phyloP scores from a whole-genome alignment of 768 basidiomycete species.

The Boletus rubescentipes region DNA sequence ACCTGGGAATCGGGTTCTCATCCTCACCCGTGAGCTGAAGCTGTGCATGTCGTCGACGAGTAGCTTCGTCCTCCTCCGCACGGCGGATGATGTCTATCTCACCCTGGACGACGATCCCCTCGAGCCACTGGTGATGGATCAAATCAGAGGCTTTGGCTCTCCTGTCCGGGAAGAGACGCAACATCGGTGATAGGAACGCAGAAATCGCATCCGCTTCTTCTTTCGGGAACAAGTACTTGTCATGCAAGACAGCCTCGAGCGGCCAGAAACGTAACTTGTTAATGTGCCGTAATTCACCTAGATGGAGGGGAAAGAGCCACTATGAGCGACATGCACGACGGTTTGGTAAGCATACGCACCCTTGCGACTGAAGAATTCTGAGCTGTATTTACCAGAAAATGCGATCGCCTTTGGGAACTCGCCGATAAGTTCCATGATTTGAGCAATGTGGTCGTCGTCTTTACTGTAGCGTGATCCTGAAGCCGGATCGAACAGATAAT shows the following conservation, averaged over 20 bases:
- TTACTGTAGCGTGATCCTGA: constrained; percentile 94
- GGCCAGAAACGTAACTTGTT: constrained; percentile 94
- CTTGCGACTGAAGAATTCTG: constrained; percentile 95
- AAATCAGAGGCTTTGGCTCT: constrained; percentile 88
- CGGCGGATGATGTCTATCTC: constrained; percentile 80
- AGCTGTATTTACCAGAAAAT: constrained; percentile 87
- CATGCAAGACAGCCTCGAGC: constrained; percentile 74
- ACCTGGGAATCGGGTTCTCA: constrained; percentile 13
- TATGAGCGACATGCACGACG: constrained; percentile 10
- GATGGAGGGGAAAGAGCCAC: neutral
- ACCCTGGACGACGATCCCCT: constrained; percentile 81
- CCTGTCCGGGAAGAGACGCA: constrained; percentile 84
- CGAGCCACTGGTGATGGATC: constrained; percentile 84
- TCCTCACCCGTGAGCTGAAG: constrained; percentile 5
- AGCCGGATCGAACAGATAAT: constrained; percentile 97
- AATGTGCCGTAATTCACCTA: constrained; percentile 89
- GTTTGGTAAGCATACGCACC: constrained; percentile 46
- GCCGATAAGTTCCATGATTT: constrained; percentile 95
- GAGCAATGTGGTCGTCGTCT: constrained; percentile 96
- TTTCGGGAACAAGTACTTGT: constrained; percentile 93
- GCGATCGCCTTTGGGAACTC: constrained; percentile 84
- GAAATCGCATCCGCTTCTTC: constrained; percentile 79
- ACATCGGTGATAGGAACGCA: constrained; percentile 85
- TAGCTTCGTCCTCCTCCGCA: constrained; percentile 53
- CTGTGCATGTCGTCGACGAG: constrained; percentile 19